phyloP scores from a whole-genome alignment of 352 stramenopile species.

The Blastocystis sp. region DNA sequence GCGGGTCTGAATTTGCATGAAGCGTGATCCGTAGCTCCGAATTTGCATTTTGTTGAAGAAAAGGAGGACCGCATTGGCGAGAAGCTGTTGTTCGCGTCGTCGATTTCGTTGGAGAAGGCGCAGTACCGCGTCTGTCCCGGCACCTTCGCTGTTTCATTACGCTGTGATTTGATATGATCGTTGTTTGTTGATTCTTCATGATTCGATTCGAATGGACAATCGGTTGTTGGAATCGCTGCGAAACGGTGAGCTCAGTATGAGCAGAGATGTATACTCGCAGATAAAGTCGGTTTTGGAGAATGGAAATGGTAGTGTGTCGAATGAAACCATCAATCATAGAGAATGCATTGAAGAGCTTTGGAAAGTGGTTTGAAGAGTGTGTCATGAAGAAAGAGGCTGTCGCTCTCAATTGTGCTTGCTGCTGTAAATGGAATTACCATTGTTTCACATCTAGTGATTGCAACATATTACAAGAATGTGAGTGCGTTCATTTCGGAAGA shows the following conservation, averaged over 20 bases:
- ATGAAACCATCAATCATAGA: neutral
- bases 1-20: neutral
- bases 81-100: neutral
- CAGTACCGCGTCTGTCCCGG: neutral
- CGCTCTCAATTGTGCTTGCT: neutral
- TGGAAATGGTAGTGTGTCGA: neutral
- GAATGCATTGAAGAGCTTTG: neutral
- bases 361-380: neutral
- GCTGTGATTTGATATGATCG: neutral
- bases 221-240: neutral
- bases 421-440: neutral
- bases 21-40: neutral
- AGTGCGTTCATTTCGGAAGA: neutral
- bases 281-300: neutral
- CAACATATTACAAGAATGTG: neutral
- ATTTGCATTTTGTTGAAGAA: neutral
- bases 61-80: neutral
- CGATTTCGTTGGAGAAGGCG: neutral
- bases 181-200: neutral
- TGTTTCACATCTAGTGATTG: neutral
- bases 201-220: neutral
- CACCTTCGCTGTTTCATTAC: neutral
- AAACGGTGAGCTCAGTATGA: neutral
- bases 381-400: neutral
- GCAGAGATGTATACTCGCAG: neutral